Percentiles rank a stretch among this genome's conserved stretches.
phyloP scores from a whole-genome alignment of 2,329 filamentous ascomycete species.

The Penicillium sp. region DNA sequence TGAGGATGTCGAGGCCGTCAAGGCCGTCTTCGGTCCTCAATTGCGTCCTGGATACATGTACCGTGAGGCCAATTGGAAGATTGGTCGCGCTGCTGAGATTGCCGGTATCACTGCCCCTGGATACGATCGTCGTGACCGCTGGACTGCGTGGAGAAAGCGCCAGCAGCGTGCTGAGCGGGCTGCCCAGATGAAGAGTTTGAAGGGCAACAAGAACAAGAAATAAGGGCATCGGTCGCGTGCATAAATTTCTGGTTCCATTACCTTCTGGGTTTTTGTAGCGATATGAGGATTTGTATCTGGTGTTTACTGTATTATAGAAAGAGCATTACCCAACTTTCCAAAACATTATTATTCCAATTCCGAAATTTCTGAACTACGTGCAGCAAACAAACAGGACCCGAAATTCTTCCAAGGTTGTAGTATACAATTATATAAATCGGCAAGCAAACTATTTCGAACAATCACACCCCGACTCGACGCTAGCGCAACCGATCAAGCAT shows the following conservation, averaged over 20 bases:
- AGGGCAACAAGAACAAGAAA: slow-evolving; percentile 49
- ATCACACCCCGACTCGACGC: neutral
- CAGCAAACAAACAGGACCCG: neutral
- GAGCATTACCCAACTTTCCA: slow-evolving; percentile 12
- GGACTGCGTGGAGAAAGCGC: slow-evolving; percentile 66
- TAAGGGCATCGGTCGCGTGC: slow-evolving; percentile 19
- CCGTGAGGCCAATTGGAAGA: slow-evolving; percentile 67
- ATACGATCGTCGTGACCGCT: slow-evolving; percentile 62
- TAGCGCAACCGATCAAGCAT: neutral
- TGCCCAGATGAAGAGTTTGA: slow-evolving; percentile 57
- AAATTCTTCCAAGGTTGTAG: neutral
- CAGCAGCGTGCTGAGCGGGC: slow-evolving; percentile 51
- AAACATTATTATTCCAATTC: neutral
- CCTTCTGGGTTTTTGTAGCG: slow-evolving; percentile 24
- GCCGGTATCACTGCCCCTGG: slow-evolving; percentile 57
- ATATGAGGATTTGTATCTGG: slow-evolving; percentile 27
- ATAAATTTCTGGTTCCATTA: slow-evolving; percentile 24
- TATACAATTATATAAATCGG: neutral
- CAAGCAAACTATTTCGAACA: neutral
- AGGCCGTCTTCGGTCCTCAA: slow-evolving; percentile 32
- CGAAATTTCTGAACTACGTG: neutral
- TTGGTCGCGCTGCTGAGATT: slow-evolving; percentile 64
- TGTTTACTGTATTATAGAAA: slow-evolving; percentile 40
- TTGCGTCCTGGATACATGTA: slow-evolving; percentile 63
- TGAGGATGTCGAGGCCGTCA: slow-evolving; percentile 23